Conservation (phyloP, 2,329 filamentous ascomycete species). For the Beauveria caledonica region DNA sequence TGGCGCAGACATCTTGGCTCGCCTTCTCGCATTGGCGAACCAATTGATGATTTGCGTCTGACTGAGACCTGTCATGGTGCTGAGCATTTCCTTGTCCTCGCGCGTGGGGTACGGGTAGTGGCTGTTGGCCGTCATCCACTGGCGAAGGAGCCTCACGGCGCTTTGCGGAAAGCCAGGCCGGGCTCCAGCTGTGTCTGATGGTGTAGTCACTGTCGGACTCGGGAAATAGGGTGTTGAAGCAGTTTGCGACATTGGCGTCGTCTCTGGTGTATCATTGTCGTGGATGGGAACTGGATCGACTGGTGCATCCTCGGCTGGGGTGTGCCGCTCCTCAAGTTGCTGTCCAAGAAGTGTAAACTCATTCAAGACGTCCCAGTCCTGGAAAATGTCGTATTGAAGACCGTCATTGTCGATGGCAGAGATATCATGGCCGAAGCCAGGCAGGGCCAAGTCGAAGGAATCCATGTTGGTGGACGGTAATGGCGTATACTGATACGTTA, state of each 20-base stretch:
- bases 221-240: neutral
- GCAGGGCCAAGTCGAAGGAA: slow-evolving; percentile 5
- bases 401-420: neutral
- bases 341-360: slow-evolving; percentile 5
- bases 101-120: slow-evolving; percentile 78
- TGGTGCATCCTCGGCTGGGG: neutral
- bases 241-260: neutral
- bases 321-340: neutral
- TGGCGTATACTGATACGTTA: no score
- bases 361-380: slow-evolving; percentile 8
- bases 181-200: slow-evolving; percentile 1
- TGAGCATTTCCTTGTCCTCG: slow-evolving; percentile 67
- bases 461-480: neutral
- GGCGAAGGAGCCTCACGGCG: slow-evolving; percentile 66
- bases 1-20: slow-evolving; percentile 62
- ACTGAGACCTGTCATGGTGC: slow-evolving; percentile 65
- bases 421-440: neutral
- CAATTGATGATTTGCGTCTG: slow-evolving; percentile 77
- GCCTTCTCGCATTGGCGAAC: slow-evolving; percentile 76
- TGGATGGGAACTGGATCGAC: neutral
- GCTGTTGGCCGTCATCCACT: slow-evolving; percentile 68
- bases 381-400: slow-evolving; percentile 2
- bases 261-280: neutral
- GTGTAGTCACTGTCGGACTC: neutral
- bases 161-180: slow-evolving; percentile 50